phyloP scores from a whole-genome alignment of 495 filamentous ascomycete species.

The Patellaria atrata region DNA sequence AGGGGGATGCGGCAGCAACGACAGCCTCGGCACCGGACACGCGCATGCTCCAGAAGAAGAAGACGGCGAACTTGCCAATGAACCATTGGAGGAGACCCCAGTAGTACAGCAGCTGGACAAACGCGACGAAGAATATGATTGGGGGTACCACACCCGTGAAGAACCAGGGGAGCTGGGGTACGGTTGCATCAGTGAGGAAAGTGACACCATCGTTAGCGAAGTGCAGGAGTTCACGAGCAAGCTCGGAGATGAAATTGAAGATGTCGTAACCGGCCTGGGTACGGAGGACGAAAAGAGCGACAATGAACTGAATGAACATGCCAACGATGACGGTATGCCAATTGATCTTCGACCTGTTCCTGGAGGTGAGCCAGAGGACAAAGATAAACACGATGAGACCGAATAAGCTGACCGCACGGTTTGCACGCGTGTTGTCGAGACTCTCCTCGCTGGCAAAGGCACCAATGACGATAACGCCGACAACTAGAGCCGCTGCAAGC shows the following conservation, averaged over 20 bases:
- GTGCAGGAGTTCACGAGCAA: slow-evolving; percentile 54
- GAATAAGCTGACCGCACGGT: slow-evolving; percentile 67
- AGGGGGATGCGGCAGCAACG: slow-evolving; percentile 84
- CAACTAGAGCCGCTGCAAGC: slow-evolving; percentile 39
- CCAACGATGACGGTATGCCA: slow-evolving; percentile 84
- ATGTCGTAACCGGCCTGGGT: slow-evolving; percentile 66
- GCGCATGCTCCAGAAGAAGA: slow-evolving; percentile 80
- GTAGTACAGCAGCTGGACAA: slow-evolving; percentile 74
- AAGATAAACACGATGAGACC: slow-evolving; percentile 61
- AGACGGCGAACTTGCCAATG: slow-evolving; percentile 66
- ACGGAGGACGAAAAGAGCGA: slow-evolving; percentile 75
- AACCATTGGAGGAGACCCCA: slow-evolving; percentile 72
- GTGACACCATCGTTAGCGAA: slow-evolving; percentile 54
- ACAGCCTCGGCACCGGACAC: slow-evolving; percentile 92
- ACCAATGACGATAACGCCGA: slow-evolving; percentile 61
- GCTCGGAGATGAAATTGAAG: slow-evolving; percentile 66
- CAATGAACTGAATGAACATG: slow-evolving; percentile 75
- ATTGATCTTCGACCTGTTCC: slow-evolving; percentile 52
- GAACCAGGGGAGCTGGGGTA: slow-evolving; percentile 43
- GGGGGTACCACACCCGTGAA: slow-evolving; percentile 58
- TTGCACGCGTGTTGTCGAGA: slow-evolving; percentile 59
- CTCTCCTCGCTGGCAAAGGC: slow-evolving; percentile 55
- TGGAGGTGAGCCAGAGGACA: slow-evolving; percentile 52
- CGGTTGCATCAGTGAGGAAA: slow-evolving; percentile 49
- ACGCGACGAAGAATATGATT: slow-evolving; percentile 84